Evolutionary conservation across 352 stramenopile species (phyloP).

Genomic region (Thalassiosira pacifica): DNA sequence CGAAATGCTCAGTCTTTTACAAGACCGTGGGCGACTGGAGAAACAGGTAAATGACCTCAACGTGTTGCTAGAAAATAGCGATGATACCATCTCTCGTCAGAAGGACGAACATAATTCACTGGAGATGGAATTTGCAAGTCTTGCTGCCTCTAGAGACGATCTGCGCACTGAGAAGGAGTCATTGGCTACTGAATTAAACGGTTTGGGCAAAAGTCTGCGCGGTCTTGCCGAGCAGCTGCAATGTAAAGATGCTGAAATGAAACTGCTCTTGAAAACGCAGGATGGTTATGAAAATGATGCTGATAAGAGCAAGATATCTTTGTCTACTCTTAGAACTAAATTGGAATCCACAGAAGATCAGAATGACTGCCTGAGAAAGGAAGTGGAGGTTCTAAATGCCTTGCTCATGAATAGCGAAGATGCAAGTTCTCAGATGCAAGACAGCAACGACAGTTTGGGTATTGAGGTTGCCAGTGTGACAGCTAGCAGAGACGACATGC

Average conservation of each 20-base stretch:
- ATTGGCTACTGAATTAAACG: constrained; percentile 5
- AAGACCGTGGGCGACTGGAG: neutral
- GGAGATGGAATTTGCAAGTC: constrained; percentile 2
- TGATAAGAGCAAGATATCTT: constrained; percentile 1
- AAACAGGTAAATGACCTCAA: constrained; percentile 12
- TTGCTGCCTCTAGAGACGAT: constrained; percentile 8
- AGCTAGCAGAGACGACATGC: neutral
- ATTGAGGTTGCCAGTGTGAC: neutral
- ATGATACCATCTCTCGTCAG: neutral
- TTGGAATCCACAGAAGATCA: constrained; percentile 29
- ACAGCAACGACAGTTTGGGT: neutral
- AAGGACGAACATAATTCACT: constrained; percentile 14
- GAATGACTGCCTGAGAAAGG: constrained; percentile 7
- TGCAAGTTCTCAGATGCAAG: neutral
- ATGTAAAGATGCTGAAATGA: constrained; percentile 1
- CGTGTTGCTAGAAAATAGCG: neutral
- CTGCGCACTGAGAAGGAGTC: constrained; percentile 11
- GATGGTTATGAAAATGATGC: constrained; percentile 10
- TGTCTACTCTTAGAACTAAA: constrained; percentile 31
- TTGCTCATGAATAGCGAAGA: constrained; percentile 4
- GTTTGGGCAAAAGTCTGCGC: neutral
- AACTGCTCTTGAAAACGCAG: constrained; percentile 3
- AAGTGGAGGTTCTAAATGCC: constrained; percentile 26
- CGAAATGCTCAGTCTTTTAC: neutral
- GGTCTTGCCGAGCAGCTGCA: constrained; percentile 8